phyloP scores from a whole-genome alignment of 2,329 filamentous ascomycete genomes.

The Lasiodiplodia gonubiensis region DNA sequence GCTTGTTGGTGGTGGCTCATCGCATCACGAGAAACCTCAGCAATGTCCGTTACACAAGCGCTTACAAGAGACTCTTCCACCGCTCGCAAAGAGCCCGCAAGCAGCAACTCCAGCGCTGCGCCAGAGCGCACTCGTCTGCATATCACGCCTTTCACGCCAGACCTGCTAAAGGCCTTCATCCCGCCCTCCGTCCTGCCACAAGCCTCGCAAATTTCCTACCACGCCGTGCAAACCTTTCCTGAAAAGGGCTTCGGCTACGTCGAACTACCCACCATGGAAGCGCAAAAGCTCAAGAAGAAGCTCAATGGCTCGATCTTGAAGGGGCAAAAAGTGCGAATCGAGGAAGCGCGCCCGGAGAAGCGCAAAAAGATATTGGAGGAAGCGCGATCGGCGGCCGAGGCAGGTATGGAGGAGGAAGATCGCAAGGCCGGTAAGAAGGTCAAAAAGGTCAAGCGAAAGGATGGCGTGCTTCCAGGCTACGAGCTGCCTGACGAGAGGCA shows the following conservation, averaged over 20 bases:
- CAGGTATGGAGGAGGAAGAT: conserved; percentile 56
- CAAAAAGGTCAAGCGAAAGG: conserved; percentile 55
- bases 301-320: conserved; percentile 85
- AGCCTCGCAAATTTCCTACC: conserved; percentile 86
- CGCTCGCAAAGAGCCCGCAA: conserved; percentile 12
- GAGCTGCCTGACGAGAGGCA: conserved; percentile 75
- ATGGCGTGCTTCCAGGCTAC: conserved; percentile 68
- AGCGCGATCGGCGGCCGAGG: conserved; percentile 44
- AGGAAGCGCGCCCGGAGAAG: conserved; percentile 75
- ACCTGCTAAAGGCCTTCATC: conserved; percentile 74
- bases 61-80: conserved; percentile 27
- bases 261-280: conserved; percentile 79
- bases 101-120: not conserved
- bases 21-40: conserved; percentile 9
- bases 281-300: conserved; percentile 90
- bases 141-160: conserved; percentile 82
- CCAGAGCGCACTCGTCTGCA: conserved; percentile 64
- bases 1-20: conserved; percentile 19
- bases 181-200: conserved; percentile 68
- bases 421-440: conserved; percentile 52
- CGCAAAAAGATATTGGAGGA: conserved; percentile 46
- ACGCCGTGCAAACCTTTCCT: conserved; percentile 83
- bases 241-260: conserved; percentile 91
- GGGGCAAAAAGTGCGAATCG: conserved; percentile 82
- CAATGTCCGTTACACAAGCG: conserved; percentile 29